Base-by-base conservation (phyloP, 2,329 filamentous ascomycete genomes). In the Polytolypa hystricis region DNA sequence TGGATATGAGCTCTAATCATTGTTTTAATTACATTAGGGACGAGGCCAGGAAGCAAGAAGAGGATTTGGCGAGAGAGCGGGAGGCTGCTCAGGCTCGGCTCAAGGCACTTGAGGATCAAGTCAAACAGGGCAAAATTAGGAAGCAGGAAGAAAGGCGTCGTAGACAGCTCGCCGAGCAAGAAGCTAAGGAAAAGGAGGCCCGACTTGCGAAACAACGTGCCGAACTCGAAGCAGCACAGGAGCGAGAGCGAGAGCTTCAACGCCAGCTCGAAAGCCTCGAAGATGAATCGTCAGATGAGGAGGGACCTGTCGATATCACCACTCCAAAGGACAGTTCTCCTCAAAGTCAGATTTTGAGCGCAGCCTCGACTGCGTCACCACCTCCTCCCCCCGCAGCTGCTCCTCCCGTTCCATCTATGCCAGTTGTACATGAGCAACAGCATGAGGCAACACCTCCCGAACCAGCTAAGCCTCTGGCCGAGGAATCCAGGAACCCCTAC, bases 61-160 rank as follows among this genome's bases (percentile, higher is more conserved):
- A 82, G 18, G 86, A 93, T 42, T 71, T 94, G 38, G 77, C 74
- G 20, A 77, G 73, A 47, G 86, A 95, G 61, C 81, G 81, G 37
- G 76, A 86, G 51, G 85, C 82, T 36, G 79, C 87, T 27, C 77
- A 82, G 49, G 82, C 83, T 44, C 84, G 87, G 34, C 72, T 96
- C 16, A 84, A 79, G 55, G 86, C 85, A 11, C 74, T 98, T 6
- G 87, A 98, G 60, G 86, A 96, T 56, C 86, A 95, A 60, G 86
- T 96, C 35, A 80, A 79, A 44, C 84, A 87, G 55, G 85, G 87
- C 51, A 98, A 96, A 66, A 65, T 96, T 35, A 89, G 85, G 69
- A 96, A 94, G 62, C 83, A 93, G 48, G 91, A 98, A 58, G 91
- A 95, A 64, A 95, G 93, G 69, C 84, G 80, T 44, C 81, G 75